Base-by-base conservation (phyloP, 306 rosid species). In the Vigna unguiculata region DNA sequence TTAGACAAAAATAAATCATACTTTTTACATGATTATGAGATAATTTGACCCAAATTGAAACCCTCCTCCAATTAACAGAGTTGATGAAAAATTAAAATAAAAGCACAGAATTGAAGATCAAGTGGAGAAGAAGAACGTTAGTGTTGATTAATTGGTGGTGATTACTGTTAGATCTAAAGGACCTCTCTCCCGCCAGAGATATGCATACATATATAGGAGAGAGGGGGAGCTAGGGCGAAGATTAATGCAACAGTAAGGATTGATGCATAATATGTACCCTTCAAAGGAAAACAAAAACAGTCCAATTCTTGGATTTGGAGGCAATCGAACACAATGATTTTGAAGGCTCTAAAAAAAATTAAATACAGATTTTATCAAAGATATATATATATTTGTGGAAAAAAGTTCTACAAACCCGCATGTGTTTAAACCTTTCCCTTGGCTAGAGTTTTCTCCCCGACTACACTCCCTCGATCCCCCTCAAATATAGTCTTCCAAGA, bases 211-310 rank as follows among this genome's bases (percentile, higher is more conserved):
- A 71, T 40, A 9, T 2, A 16, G 51, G n/a, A 0, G 25, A 21
- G 40, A 2, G n/a, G 17, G 13, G 3, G 48, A 12, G 15, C 15
- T 43, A 30, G 66, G 28, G 69, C 12, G 2, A 10, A 16, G 9
- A 32, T 48, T 41, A 77, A 77, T 63, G 69, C 36, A 82, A 69
- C 22, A 77, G 52, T 71, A 82, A 82, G 76, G 63, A 75, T 76
- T 71, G 14, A 79, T 36, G 59, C 28, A 70, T 75, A 76, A 60
- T 68, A 64, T 52, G 15, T 30, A 34, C 40, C 77, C 68, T 58
- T 80, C 69, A 73, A 70, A 79, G 79, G 81, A 77, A 81, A 84
- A 63, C 53, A 69, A 77, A 81, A 84, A 63, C 53, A 69, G 65
- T 69, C 58, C 53, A 60, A 65, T 60, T 80, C 79, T 41, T 72